These are phyloP conservation scores for Wilcoxina mikolae DNA, from an alignment of 495 filamentous ascomycete genomes.

Conservation along the genomic window DNA sequence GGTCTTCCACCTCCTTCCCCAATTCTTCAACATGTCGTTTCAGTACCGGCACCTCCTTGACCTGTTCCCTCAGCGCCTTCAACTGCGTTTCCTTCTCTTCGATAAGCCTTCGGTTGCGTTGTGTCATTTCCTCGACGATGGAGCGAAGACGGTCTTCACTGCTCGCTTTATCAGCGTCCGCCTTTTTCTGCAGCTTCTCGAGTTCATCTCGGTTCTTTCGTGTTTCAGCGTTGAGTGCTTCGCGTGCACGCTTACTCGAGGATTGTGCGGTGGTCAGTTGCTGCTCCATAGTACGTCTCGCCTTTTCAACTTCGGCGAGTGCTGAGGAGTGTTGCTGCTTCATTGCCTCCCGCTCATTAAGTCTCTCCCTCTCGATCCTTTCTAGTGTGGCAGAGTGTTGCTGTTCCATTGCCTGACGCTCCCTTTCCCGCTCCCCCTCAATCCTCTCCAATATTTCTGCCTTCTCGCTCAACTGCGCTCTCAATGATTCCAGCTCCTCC, in stretches of 20 bases:
- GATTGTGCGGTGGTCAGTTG: not conserved
- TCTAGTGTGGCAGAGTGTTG: not conserved
- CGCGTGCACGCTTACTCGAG: constrained; percentile 42
- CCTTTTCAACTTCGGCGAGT: not conserved
- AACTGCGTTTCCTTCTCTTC: constrained; percentile 18
- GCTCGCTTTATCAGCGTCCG: constrained; percentile 41
- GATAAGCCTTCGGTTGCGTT: constrained; percentile 16
- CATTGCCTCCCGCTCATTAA: not conserved
- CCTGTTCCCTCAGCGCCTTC: constrained; percentile 10
- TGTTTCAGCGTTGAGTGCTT: constrained; percentile 49
- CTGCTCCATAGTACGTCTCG: not conserved
- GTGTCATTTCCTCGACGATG: constrained; percentile 20
- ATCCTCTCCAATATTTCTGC: constrained; percentile 48
- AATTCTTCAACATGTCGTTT: not conserved
- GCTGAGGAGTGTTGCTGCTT: not conserved
- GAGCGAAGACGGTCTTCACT: constrained; percentile 21
- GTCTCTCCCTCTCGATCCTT: not conserved
- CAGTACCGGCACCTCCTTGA: not conserved
- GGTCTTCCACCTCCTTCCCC: constrained; percentile 8
- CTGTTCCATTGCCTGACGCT: not conserved
- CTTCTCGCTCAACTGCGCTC: constrained; percentile 60
- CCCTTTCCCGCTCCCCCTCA: not conserved
- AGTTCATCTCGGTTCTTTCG: constrained; percentile 51
- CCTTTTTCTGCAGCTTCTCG: constrained; percentile 53
- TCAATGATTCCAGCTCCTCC: constrained; percentile 68